Conservation (phyloP, 768 basidiomycete species). For the Leccinum ochraceum region DNA sequence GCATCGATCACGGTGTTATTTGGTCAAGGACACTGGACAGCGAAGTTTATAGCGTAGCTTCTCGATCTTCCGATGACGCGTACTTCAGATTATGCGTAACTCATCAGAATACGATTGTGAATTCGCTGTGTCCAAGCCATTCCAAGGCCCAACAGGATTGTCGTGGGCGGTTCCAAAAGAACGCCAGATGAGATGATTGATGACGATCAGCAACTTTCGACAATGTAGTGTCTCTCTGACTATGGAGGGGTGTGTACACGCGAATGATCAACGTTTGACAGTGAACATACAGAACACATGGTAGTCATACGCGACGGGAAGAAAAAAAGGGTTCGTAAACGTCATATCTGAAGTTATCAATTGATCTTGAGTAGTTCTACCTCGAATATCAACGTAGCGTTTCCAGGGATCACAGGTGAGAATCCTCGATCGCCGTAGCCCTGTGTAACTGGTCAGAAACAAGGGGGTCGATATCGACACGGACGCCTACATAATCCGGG, state of each 20-base stretch:
- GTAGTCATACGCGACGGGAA: constrained; percentile 18
- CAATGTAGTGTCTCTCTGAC: neutral
- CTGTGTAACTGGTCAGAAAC: constrained; percentile 36
- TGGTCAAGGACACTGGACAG: neutral
- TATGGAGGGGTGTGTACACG: constrained; percentile 8
- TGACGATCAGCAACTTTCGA: neutral
- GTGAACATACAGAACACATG: constrained; percentile 29
- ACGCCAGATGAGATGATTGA: neutral
- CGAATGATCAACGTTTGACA: constrained; percentile 17
- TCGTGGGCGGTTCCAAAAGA: neutral
- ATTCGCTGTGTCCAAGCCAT: neutral
- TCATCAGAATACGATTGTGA: neutral
- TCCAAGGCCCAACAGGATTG: neutral
- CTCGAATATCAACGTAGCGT: constrained; percentile 76
- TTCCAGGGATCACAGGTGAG: constrained; percentile 76
- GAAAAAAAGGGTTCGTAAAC: constrained; percentile 22
- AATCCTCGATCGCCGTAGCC: constrained; percentile 76
- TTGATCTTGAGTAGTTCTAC: constrained; percentile 81
- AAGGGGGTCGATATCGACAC: constrained; percentile 4
- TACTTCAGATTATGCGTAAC: neutral
- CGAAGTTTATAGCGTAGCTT: neutral
- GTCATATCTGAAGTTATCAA: constrained; percentile 26
- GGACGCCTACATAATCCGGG: constrained; percentile 71
- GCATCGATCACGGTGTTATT: neutral
- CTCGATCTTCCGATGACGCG: neutral